A percentile compares a stretch with the other conserved stretches of the same genome.
Conservation (phyloP, 371 early-diverging fungal genomes). For the Quaeritorhiza haematococci region DNA sequence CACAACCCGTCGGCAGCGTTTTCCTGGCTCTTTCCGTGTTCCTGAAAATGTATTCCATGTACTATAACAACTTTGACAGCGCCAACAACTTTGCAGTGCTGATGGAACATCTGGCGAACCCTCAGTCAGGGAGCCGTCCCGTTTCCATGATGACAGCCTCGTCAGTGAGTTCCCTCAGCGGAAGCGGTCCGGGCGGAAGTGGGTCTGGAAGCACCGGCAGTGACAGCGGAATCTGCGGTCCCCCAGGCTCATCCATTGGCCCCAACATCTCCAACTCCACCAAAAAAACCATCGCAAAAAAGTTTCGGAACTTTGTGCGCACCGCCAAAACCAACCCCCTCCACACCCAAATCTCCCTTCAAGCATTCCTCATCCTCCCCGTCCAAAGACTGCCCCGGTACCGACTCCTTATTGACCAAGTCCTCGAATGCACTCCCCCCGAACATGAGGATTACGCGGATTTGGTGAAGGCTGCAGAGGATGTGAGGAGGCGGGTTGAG, state of each 20-base stretch:
- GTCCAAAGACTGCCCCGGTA: conserved; percentile 81
- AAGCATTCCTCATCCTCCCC: conserved; percentile 71
- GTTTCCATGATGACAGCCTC: too few species aligned
- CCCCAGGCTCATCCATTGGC: conserved; percentile 20
- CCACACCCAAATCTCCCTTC: conserved; percentile 63
- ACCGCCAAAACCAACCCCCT: conserved; percentile 26
- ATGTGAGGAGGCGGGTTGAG: conserved; percentile 53
- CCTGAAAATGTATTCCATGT: conserved; percentile 65
- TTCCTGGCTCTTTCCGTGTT: conserved; percentile 43
- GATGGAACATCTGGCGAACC: conserved; percentile 21
- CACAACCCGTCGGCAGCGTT: conserved; percentile 15
- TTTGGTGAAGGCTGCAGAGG: conserved; percentile 49
- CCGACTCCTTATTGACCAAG: conserved; percentile 62
- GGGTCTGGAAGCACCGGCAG: too few species aligned
- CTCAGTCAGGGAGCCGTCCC: too few species aligned
- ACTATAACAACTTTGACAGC: conserved; percentile 70
- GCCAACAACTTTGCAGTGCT: conserved; percentile 49
- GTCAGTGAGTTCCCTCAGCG: conserved; percentile 17
- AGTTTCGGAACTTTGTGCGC: conserved; percentile 23
- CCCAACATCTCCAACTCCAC: background rate
- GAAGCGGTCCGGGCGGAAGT: conserved; percentile 22
- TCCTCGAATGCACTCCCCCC: conserved; percentile 54
- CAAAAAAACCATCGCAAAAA: conserved; percentile 13
- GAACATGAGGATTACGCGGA: conserved; percentile 58
- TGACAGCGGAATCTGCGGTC: conserved; percentile 2